phyloP scores from a whole-genome alignment of 352 stramenopile genomes.

The Phytophthora cryptogea region DNA sequence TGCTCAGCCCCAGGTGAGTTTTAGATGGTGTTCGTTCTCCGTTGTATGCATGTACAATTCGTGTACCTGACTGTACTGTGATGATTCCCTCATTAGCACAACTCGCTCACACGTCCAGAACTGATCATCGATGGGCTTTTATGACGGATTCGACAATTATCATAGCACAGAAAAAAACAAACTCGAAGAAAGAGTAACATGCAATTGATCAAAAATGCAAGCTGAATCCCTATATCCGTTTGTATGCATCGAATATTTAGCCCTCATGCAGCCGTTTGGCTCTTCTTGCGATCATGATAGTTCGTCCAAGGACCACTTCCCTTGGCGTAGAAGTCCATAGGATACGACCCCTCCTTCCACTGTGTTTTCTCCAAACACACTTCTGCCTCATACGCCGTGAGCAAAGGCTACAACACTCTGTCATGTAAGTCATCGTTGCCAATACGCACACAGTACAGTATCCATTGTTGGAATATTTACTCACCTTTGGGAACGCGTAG shows the following conservation, averaged over 20 bases:
- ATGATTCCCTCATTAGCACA: slow-evolving; percentile 14
- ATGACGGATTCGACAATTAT: slow-evolving; percentile 21
- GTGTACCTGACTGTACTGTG: slow-evolving; percentile 8
- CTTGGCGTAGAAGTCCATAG: slow-evolving; percentile 99
- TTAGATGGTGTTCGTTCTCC: not conserved
- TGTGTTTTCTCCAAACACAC: slow-evolving; percentile 91
- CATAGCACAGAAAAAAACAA: slow-evolving; percentile 15
- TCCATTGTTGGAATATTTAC: not conserved
- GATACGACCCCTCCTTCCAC: slow-evolving; percentile 93
- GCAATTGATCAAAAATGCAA: slow-evolving; percentile 33
- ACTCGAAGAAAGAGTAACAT: slow-evolving; percentile 17
- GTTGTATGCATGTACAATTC: not conserved
- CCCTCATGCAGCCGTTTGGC: slow-evolving; percentile 15
- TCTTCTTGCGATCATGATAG: slow-evolving; percentile 82
- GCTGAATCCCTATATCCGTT: slow-evolving; percentile 16
- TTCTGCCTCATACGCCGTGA: slow-evolving; percentile 98
- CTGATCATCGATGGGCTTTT: slow-evolving; percentile 3
- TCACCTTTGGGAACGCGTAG: slow-evolving; percentile 93
- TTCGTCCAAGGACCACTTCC: slow-evolving; percentile 97
- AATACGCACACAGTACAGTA: not conserved
- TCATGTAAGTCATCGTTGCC: not conserved
- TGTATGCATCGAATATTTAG: not conserved
- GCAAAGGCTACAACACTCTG: slow-evolving; percentile 71
- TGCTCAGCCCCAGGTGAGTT: slow-evolving; percentile 59
- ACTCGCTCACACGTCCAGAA: slow-evolving; percentile 22